Conservation (phyloP, 768 basidiomycete genomes). For the Leucosporidium scottii region DNA sequence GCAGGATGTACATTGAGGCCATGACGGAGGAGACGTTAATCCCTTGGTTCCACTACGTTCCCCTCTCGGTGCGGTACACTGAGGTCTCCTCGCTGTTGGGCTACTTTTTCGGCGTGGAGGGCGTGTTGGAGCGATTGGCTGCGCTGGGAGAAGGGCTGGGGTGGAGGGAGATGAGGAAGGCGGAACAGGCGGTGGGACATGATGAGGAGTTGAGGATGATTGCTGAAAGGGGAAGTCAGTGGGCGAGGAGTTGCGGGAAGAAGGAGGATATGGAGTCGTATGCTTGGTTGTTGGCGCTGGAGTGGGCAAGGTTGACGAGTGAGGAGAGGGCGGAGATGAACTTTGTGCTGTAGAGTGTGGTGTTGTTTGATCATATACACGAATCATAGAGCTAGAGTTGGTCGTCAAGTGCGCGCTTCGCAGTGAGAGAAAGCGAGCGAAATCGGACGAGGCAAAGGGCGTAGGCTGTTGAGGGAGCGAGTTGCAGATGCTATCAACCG, state of each 20-base stretch:
- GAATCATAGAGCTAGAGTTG: too few relatives aligned
- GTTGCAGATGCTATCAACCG: too few relatives aligned
- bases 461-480: too few relatives aligned
- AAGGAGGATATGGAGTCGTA: slow-evolving; percentile 11
- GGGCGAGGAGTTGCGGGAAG: slow-evolving; percentile 8
- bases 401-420: too few relatives aligned
- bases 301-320: slow-evolving; percentile 5
- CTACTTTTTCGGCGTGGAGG: slow-evolving; percentile 12
- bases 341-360: too few relatives aligned
- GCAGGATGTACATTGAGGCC: slow-evolving; percentile 1
- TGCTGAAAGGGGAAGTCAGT: slow-evolving; percentile 6
- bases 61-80: not conserved
- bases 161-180: not conserved
- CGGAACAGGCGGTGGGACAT: not conserved
- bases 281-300: slow-evolving; percentile 6
- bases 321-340: too few relatives aligned
- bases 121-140: not conserved
- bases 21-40: slow-evolving; percentile 6
- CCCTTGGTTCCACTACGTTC: slow-evolving; percentile 20
- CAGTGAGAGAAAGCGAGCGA: too few relatives aligned
- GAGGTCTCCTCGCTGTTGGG: slow-evolving; percentile 12
- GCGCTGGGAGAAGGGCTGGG: not conserved
- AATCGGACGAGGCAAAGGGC: too few relatives aligned
- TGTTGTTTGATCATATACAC: too few relatives aligned
- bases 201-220: slow-evolving; percentile 6